Evolutionary conservation across 352 stramenopile genomes (phyloP).

Genomic region (Thraustochytrium sp.): DNA sequence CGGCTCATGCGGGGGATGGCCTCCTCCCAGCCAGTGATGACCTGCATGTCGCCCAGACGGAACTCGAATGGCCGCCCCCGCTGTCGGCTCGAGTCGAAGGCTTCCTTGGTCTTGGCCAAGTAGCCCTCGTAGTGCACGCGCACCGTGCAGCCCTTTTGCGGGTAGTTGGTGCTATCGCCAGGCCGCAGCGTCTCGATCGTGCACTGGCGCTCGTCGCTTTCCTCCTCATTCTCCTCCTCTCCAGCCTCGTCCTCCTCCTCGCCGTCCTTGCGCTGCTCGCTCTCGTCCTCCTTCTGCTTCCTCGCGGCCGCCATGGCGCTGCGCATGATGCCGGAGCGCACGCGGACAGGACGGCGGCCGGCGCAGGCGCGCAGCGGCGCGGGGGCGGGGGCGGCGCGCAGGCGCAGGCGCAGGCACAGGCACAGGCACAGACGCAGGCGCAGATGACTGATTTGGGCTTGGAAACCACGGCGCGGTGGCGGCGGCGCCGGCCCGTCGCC

Average conservation of each 20-base stretch:
- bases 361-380: too few species aligned
- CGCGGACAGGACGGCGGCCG: too few species aligned
- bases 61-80: slow-evolving; percentile 20
- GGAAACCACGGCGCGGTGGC: too few species aligned
- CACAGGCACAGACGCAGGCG: too few species aligned
- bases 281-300: background rate
- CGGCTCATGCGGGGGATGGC: background rate
- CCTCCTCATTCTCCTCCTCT: background rate
- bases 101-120: background rate
- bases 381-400: too few species aligned
- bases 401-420: too few species aligned
- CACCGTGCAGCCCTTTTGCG: background rate
- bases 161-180: slow-evolving; percentile 26
- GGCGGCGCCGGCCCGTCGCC: too few species aligned
- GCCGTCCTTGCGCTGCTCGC: background rate
- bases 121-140: slow-evolving; percentile 36
- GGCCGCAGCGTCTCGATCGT: slow-evolving; percentile 13
- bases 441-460: too few species aligned
- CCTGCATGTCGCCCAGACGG: slow-evolving; percentile 32
- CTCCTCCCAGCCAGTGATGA: slow-evolving; percentile 38
- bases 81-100: slow-evolving; percentile 29
- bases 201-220: background rate
- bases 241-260: background rate
- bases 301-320: too few species aligned
- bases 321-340: too few species aligned